Evolutionary conservation across 2,329 filamentous ascomycete genomes (phyloP).

Genomic region (Trichoderma lentiforme): DNA sequence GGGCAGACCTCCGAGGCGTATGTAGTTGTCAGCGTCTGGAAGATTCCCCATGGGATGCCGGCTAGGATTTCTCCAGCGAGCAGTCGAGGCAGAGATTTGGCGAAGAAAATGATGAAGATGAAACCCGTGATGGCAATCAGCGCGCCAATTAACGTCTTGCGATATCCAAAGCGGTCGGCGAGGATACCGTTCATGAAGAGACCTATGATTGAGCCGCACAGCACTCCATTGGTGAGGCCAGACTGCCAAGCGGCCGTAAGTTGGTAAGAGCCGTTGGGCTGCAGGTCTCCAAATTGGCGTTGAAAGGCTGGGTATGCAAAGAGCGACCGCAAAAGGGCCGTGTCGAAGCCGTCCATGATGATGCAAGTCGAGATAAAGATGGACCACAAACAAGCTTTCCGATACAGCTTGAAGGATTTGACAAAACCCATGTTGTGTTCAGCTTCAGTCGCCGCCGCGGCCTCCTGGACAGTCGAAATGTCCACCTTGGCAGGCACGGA

Average conservation of each 20-base stretch:
- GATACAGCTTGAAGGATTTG: conserved; percentile 40
- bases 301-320: conserved; percentile 40
- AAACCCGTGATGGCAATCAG: conserved; percentile 40
- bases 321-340: conserved; percentile 38
- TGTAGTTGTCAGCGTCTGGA: conserved; percentile 46
- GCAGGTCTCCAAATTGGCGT: conserved; percentile 37
- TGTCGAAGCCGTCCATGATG: conserved; percentile 43
- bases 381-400: conserved; percentile 37
- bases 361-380: conserved; percentile 37
- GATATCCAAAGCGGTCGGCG: conserved; percentile 45
- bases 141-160: conserved; percentile 45
- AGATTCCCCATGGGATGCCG: conserved; percentile 46
- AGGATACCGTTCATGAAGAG: conserved; percentile 48
- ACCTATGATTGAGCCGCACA: conserved; percentile 49
- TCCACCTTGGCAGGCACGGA: conserved; percentile 18
- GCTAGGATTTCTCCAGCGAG: conserved; percentile 45
- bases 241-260: conserved; percentile 52
- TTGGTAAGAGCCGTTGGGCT: conserved; percentile 40
- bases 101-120: conserved; percentile 50
- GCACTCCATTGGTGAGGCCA: conserved; percentile 46
- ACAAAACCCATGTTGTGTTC: conserved; percentile 34
- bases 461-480: conserved; percentile 20
- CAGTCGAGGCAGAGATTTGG: conserved; percentile 38
- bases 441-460: conserved; percentile 29
- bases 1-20: conserved; percentile 49